A percentile compares a stretch with the other conserved stretches of the same genome.
phyloP scores from a whole-genome alignment of 495 filamentous ascomycete species.

The Neurospora tetrasperma region DNA sequence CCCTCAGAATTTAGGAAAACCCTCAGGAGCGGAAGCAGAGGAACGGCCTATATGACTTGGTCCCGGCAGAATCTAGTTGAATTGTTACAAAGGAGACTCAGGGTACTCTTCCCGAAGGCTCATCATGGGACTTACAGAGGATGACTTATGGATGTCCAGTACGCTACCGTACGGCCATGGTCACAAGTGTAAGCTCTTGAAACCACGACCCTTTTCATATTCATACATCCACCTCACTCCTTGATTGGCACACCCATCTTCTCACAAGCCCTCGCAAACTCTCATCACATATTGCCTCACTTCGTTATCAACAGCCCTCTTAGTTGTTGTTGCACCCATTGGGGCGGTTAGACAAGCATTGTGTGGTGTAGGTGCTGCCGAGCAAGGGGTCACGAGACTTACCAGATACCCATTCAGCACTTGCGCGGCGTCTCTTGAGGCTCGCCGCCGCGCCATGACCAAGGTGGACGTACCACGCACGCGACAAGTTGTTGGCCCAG shows the following conservation, averaged over 20 bases:
- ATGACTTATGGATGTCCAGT: neutral
- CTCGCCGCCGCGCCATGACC: neutral
- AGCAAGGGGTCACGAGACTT: neutral
- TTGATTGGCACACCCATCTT: neutral
- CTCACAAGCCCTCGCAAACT: neutral
- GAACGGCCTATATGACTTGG: neutral
- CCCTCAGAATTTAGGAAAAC: neutral
- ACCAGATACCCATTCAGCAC: neutral
- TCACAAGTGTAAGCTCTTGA: neutral
- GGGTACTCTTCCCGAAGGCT: neutral
- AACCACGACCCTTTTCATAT: neutral
- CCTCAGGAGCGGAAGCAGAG: neutral
- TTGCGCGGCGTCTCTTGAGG: neutral
- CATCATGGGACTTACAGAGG: neutral
- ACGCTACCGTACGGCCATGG: neutral
- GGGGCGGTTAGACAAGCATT: neutral
- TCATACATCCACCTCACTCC: neutral
- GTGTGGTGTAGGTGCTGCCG: neutral
- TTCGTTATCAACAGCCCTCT: neutral
- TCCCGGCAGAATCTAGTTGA: neutral
- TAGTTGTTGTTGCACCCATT: neutral
- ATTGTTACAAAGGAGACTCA: neutral
- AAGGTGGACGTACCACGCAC: neutral
- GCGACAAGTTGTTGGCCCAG: neutral
- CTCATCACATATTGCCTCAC: neutral